Evolutionary conservation across 768 basidiomycete genomes (phyloP).

Genomic region (Mycena rebaudengoi): DNA sequence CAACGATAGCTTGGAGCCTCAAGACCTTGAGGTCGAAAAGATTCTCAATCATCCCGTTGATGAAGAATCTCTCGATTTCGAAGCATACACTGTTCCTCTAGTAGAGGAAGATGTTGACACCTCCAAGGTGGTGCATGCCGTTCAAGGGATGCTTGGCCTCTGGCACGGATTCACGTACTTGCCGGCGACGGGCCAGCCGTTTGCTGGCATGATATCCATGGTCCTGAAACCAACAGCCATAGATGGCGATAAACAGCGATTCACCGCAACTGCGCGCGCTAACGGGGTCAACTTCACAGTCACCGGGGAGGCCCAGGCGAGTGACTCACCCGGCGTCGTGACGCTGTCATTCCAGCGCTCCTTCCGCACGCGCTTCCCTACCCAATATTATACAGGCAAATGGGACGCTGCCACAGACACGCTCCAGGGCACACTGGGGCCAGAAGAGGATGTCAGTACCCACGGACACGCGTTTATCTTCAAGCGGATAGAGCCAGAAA

Average conservation of each 20-base stretch:
- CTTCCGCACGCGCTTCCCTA: conserved; percentile 1
- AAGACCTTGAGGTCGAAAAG: conserved; percentile 10
- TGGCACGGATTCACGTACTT: conserved; percentile 23
- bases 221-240: not conserved
- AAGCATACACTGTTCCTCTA: conserved; percentile 5
- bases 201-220: conserved; percentile 20
- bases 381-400: conserved; percentile 12
- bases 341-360: conserved; percentile 8
- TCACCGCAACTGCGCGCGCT: conserved; percentile 17
- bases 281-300: conserved; percentile 13
- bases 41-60: conserved; percentile 23
- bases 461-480: conserved; percentile 29
- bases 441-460: not conserved
- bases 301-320: conserved; percentile 3
- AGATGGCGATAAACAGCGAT: conserved; percentile 3
- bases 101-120: not conserved
- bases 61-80: conserved; percentile 14
- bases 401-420: conserved; percentile 13
- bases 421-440: not conserved
- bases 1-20: conserved; percentile 16
- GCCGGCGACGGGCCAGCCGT: not conserved
- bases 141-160: not conserved
- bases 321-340: not conserved
- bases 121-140: not conserved
- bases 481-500: conserved; percentile 30